Conservation (phyloP, 192 early-diverging fungal genomes). For the Coemansia sp. region DNA sequence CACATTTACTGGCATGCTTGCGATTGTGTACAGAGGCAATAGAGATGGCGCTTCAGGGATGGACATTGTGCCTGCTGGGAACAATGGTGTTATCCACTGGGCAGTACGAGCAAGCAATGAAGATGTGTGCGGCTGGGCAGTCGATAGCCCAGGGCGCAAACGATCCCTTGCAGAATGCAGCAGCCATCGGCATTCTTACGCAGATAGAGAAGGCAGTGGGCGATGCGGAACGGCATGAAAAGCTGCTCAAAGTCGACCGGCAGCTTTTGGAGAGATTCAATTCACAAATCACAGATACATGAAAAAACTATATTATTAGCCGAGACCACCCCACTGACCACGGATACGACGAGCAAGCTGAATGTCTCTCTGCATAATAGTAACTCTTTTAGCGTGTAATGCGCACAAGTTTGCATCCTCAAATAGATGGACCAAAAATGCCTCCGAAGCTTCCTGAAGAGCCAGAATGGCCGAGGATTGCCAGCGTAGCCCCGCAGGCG, state of each 20-base stretch:
- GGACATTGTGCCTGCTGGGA: conserved; percentile 41
- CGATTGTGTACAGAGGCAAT: conserved; percentile 22
- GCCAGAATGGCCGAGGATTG: conserved; percentile 75
- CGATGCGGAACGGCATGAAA: conserved; percentile 25
- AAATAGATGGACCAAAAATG: conserved; percentile 79
- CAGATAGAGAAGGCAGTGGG: conserved; percentile 39
- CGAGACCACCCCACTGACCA: conserved; percentile 66
- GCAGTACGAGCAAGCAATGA: conserved; percentile 48
- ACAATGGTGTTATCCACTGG: conserved; percentile 39
- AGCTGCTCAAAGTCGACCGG: conserved; percentile 34
- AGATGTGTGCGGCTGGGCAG: conserved; percentile 43
- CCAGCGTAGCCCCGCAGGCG: conserved; percentile 60
- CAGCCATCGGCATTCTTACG: conserved; percentile 42
- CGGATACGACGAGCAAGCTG: conserved; percentile 72
- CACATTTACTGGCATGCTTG: conserved; percentile 35
- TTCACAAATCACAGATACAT: conserved; percentile 14
- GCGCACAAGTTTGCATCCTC: conserved; percentile 93
- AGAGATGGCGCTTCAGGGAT: conserved; percentile 34
- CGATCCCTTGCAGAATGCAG: conserved; percentile 46
- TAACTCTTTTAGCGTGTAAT: conserved; percentile 92
- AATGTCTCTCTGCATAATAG: conserved; percentile 89
- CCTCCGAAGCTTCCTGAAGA: conserved; percentile 77
- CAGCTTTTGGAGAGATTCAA: conserved; percentile 36
- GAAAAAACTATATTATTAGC: conserved; percentile 17
- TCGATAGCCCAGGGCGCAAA: conserved; percentile 37